phyloP scores from a whole-genome alignment of 2,329 filamentous ascomycete species.

The Fusarium nanum region DNA sequence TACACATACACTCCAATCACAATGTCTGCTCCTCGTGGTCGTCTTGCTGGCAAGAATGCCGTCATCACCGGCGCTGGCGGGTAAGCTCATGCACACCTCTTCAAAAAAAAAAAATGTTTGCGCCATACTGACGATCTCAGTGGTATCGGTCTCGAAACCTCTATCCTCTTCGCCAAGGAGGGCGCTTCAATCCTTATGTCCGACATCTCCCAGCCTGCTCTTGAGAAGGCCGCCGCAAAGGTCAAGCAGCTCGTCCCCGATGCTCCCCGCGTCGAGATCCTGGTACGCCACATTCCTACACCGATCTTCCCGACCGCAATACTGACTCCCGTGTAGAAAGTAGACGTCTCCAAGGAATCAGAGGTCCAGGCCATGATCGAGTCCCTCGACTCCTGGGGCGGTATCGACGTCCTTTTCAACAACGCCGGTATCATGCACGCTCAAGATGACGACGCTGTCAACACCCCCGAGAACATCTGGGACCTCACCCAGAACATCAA shows the following conservation, averaged over 20 bases:
- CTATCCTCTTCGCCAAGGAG: slow-evolving; percentile 89
- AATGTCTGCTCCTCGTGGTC: slow-evolving; percentile 52
- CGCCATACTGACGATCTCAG: slow-evolving; percentile 56
- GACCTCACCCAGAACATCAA: slow-evolving; percentile 94
- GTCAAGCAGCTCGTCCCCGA: slow-evolving; percentile 77
- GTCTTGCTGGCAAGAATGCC: slow-evolving; percentile 70
- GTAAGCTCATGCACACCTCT: slow-evolving; percentile 62
- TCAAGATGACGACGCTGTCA: slow-evolving; percentile 80
- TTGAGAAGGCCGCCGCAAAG: slow-evolving; percentile 81
- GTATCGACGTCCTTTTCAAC: slow-evolving; percentile 94
- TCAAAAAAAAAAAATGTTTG: neutral
- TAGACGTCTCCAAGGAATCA: slow-evolving; percentile 87
- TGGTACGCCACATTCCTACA: slow-evolving; percentile 51
- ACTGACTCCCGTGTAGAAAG: slow-evolving; percentile 45
- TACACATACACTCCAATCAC: slow-evolving; percentile 46
- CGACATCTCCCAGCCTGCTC: slow-evolving; percentile 82
- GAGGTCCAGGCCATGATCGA: slow-evolving; percentile 82
- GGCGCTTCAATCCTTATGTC: slow-evolving; percentile 87
- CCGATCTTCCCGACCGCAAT: neutral
- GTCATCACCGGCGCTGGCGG: slow-evolving; percentile 87
- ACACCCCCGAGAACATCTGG: slow-evolving; percentile 92
- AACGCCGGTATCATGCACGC: slow-evolving; percentile 98
- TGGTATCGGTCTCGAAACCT: slow-evolving; percentile 92
- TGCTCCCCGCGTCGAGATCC: slow-evolving; percentile 71
- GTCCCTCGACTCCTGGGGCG: slow-evolving; percentile 83